Evolutionary conservation across 2,329 filamentous ascomycete genomes (phyloP), one percentile per base, ranked within the genome.

Genomic region (Trichoderma hamatum): DNA sequence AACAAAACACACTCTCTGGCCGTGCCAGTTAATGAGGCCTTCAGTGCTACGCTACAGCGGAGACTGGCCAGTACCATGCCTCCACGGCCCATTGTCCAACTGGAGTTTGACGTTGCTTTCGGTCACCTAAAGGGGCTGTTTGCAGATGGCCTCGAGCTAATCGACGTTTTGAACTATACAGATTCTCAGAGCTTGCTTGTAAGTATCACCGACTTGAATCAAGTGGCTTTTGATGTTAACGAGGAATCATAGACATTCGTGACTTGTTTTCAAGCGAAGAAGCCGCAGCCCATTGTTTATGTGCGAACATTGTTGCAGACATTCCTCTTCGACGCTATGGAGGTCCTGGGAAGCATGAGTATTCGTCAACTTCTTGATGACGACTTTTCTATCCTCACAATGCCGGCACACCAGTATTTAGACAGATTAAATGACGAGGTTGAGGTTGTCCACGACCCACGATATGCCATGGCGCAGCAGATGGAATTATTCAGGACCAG

Each of bases 41-140:
- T 97, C 78, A 97, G 93, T 74, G 88, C 89, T 28, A 97, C 97
- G 76, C 86, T 98, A 46, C 96, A 99, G 77, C 88, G 94, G n/a
- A 91, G 91, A 71, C 84, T 99, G 36, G 94, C 96, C 0, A 97
- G 94, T 73, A 97, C 94, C 0, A 94, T 97, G 74, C 96, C 96
- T 4, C 96, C 96, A 9, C 88, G 95, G 10, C 94, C 95, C 0
- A 95, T 97, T 74, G 92, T 97, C 13, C 86, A 93, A 65, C 83
- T 94, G 3, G 88, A 86, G 30, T 91, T 92, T 73, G 86, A 90
- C 16, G 89, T 93, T 74, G 92, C 94, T 0, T 86, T 91, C 71
- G 81, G 81, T 24, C 90, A 92, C 73, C 84, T 97, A 71, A 85
- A 85, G 68, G 87, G 89, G 55, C 81, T 97, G 32, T 92, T 91